A percentile compares a stretch with the other conserved stretches of the same genome.
These are phyloP conservation scores for Fraxinus angustifolia DNA, from an alignment of 305 asterid genomes.

Conservation along the genomic window DNA sequence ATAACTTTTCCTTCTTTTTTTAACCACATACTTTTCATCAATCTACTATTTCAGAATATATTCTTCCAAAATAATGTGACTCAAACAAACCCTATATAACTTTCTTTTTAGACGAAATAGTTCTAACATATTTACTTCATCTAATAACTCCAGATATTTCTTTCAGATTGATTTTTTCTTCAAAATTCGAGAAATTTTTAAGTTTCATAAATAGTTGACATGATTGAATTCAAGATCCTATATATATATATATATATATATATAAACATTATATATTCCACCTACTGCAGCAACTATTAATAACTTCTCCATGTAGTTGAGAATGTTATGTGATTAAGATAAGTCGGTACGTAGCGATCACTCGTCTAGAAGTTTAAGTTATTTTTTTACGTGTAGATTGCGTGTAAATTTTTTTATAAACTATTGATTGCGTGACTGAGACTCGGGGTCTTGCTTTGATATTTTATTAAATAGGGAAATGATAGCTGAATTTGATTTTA, in stretches of 20 bases:
- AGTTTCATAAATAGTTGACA: neutral
- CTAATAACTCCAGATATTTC: too few species aligned
- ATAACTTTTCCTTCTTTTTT: too few species aligned
- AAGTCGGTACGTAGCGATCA: neutral
- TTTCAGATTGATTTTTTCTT: neutral
- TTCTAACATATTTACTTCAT: too few species aligned
- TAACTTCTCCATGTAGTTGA: neutral
- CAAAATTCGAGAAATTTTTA: neutral
- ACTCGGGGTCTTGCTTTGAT: neutral
- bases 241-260: too few species aligned
- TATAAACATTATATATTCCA: slow-evolving; percentile 14
- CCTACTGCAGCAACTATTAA: neutral
- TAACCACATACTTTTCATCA: too few species aligned
- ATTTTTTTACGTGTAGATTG: neutral
- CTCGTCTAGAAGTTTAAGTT: neutral
- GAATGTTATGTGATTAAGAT: slow-evolving; percentile 30
- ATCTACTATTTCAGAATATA: too few species aligned
- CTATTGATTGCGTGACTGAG: neutral
- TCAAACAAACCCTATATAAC: too few species aligned
- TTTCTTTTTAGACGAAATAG: too few species aligned
- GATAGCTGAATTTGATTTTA: slow-evolving; percentile 14
- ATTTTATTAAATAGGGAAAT: neutral
- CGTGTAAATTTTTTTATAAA: neutral
- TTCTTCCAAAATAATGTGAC: too few species aligned
- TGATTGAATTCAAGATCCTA: neutral